Evolutionary conservation across 768 basidiomycete genomes (phyloP).

Genomic region (Suillus subluteus): DNA sequence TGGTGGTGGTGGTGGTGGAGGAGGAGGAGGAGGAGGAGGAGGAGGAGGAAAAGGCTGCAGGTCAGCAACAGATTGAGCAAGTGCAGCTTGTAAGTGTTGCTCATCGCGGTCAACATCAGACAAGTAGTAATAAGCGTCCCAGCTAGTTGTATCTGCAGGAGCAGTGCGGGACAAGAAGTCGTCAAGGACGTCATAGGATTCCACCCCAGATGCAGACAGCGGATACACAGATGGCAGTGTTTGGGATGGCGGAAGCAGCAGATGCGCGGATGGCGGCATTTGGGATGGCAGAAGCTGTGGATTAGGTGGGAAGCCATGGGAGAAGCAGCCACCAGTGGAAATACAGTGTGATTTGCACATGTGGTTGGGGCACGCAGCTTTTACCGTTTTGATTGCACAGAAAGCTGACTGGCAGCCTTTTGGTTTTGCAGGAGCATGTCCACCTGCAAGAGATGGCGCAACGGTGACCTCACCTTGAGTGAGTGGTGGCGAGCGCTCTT

Average conservation of each 20-base stretch:
- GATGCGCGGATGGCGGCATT: background rate
- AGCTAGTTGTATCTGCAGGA: background rate
- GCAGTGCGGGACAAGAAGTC: too few relatives aligned
- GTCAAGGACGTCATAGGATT: too few relatives aligned
- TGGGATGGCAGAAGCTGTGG: background rate
- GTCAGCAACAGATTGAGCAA: background rate
- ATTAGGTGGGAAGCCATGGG: slow-evolving; percentile 1
- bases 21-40: too few relatives aligned
- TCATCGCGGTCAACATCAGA: background rate
- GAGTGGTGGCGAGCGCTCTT: background rate
- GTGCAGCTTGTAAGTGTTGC: background rate
- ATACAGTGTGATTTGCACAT: slow-evolving; percentile 1
- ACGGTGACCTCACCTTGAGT: background rate
- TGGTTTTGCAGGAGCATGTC: background rate
- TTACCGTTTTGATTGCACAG: background rate
- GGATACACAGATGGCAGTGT: too few relatives aligned
- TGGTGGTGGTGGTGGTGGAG: too few relatives aligned
- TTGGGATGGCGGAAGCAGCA: background rate
- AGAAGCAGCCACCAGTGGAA: background rate
- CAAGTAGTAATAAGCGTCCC: background rate
- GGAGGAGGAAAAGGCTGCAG: background rate
- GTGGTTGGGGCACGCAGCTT: background rate
- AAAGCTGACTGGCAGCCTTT: background rate
- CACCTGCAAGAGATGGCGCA: background rate
- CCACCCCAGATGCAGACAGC: too few relatives aligned